A percentile compares a stretch with the other conserved stretches of the same genome.
Conservation (phyloP, 2,329 filamentous ascomycete species). For the Verticillium klebahnii region DNA sequence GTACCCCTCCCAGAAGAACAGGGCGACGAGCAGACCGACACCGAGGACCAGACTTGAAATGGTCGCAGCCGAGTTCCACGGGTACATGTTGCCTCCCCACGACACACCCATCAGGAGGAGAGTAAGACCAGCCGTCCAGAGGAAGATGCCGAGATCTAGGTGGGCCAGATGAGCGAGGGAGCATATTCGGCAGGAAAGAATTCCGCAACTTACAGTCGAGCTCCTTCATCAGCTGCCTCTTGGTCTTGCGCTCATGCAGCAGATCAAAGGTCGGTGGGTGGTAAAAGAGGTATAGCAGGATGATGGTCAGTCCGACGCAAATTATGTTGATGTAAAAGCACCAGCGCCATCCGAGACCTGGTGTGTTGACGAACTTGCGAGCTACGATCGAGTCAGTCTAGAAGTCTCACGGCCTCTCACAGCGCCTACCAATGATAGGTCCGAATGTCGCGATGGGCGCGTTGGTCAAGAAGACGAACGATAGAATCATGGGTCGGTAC, state of each 20-base stretch:
- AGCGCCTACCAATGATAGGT: conserved; percentile 24
- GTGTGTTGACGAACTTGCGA: conserved; percentile 27
- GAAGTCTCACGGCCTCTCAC: neutral
- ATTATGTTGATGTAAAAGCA: conserved; percentile 37
- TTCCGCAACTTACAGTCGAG: conserved; percentile 30
- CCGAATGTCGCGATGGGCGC: conserved; percentile 28
- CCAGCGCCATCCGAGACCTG: conserved; percentile 32
- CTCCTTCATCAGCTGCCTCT: conserved; percentile 10
- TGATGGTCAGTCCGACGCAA: conserved; percentile 21
- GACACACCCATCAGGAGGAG: conserved; percentile 42
- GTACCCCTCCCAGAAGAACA: conserved; percentile 30
- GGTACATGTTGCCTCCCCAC: conserved; percentile 36
- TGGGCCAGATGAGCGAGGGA: conserved; percentile 9
- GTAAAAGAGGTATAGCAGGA: conserved; percentile 32
- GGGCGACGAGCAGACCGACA: conserved; percentile 22
- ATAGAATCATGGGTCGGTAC: conserved; percentile 9
- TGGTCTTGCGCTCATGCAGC: neutral
- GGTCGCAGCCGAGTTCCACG: conserved; percentile 35
- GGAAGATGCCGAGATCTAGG: conserved; percentile 30
- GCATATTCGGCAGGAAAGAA: neutral
- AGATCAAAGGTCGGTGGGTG: conserved; percentile 25
- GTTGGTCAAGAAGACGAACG: conserved; percentile 26
- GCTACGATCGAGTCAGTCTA: conserved; percentile 14
- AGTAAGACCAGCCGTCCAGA: conserved; percentile 39
- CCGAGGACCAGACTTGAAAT: conserved; percentile 33